These are phyloP conservation scores for Alternaria atra DNA, from an alignment of 2,329 filamentous ascomycete species.

Conservation along the genomic window DNA sequence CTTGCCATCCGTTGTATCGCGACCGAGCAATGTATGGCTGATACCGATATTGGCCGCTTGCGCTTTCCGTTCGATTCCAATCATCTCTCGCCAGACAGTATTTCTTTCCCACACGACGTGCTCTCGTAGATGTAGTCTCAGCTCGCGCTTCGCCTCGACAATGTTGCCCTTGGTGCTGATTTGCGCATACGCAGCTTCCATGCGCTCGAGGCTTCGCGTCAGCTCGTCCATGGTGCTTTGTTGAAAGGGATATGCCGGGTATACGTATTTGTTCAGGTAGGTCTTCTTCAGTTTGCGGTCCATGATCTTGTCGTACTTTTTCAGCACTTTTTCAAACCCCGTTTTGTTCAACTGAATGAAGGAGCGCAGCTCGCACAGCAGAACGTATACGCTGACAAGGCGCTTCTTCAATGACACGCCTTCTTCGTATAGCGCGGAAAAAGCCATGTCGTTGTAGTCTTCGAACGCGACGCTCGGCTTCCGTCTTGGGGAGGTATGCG, in stretches of 20 bases:
- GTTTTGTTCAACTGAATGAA: conserved; percentile 97
- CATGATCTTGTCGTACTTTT: conserved; percentile 98
- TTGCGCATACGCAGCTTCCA: conserved; percentile 82
- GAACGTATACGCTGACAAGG: conserved; percentile 85
- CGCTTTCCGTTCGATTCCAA: conserved; percentile 93
- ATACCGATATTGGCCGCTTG: conserved; percentile 92
- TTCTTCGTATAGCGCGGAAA: conserved; percentile 73
- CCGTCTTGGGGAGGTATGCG: conserved; percentile 69
- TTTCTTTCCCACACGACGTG: conserved; percentile 99
- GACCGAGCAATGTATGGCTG: conserved; percentile 78
- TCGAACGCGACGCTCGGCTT: conserved; percentile 74
- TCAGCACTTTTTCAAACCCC: conserved; percentile 93
- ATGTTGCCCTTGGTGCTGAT: conserved; percentile 85
- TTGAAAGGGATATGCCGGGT: conserved; percentile 82
- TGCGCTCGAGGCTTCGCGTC: conserved; percentile 73
- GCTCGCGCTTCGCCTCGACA: conserved; percentile 78
- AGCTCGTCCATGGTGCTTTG: conserved; percentile 74
- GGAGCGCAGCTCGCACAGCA: conserved; percentile 92
- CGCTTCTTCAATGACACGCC: conserved; percentile 93
- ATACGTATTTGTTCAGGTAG: conserved; percentile 79
- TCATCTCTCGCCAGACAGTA: conserved; percentile 98
- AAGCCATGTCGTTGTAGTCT: conserved; percentile 79
- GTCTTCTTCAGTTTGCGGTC: conserved; percentile 79
- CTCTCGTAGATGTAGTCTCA: conserved; percentile 89
- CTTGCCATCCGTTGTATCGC: conserved; percentile 71